Evolutionary conservation across 2,329 filamentous ascomycete genomes (phyloP), one percentile per base, ranked within the genome.

Genomic region (Allantophomopsis lycopodina): DNA sequence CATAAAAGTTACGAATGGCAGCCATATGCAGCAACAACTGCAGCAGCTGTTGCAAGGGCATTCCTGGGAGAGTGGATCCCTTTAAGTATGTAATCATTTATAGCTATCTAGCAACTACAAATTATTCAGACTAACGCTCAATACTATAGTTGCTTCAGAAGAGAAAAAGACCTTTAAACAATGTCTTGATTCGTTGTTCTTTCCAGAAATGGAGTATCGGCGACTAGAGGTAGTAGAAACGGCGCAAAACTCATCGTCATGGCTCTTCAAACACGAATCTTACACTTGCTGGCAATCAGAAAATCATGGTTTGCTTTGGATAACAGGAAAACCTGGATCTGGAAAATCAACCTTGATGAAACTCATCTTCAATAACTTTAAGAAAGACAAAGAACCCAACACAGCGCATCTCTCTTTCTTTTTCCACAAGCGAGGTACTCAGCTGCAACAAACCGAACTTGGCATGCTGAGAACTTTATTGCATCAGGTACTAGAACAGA

Each of bases 301-400:
- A 40, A 2, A 39, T 32, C 32, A 33, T 16, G 34, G 34, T 13
- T 7, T 36, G 12, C 18, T 36, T 5, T 36, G 34, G 34, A 13
- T 36, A 13, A 16, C 12, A 18, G 61, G 61, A 2, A 60, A 63
- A 18, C 56, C 1, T n/a, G n/a, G n/a, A n/a, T n/a, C n/a, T n/a
- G n/a, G n/a, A n/a, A n/a, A n/a, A n/a, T n/a, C n/a, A n/a, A 64
- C 60, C 2, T 41, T 64, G 23, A 47, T 65, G 36, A 49, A 48
- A 28, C 51, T 54, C 42, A 21, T 61, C 2, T 48, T 63, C 11
- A 44, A 58, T 10, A 53, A 55, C 23, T 44, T 51, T 34, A 32
- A 42, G 4, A 33, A 28, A 16, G 17, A 2, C 7, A 4, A 15
- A 5, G 20, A 21, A 5, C 8, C 5, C 20, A 17, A 6, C 20